Base-by-base conservation (phyloP, 176 grass and related monocot genomes). In the Saccharum spontaneum region DNA sequence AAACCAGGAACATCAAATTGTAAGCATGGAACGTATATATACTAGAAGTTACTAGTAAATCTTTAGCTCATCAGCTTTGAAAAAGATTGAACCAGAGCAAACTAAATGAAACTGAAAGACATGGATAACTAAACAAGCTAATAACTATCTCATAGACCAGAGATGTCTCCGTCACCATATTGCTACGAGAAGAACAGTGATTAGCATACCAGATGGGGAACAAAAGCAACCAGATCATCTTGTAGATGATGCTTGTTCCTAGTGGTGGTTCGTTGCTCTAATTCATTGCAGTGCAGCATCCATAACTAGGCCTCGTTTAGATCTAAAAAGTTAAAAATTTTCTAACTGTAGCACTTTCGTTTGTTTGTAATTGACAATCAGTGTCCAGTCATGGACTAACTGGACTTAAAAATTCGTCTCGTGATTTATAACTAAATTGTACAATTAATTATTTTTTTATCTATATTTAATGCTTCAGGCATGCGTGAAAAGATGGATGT, bases 251-350 rank as follows among this genome's bases (percentile, higher is more conserved):
- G 71, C 71, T 39, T 50, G 82, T 61, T 44, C 54, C 20, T 6
- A 30, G 16, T 22, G 33, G 68, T 67, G 64, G 72, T 82, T 89
- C 68, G 71, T 38, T 82, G 65, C 72, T 82, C 50, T 72, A 82
- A 40, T 40, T 48, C 46, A 48, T 48, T 48, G 46, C 5, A n/a
- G 3, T 73, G 75, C 57, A 64, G 73, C 73, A 67, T 86, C 45
- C 63, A 73, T 46, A 78, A 64, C 78, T n/a, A n/a, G n/a, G n/a
- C n/a, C n/a, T n/a, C n/a, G n/a, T n/a, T n/a, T n/a, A n/a, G n/a
- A n/a, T n/a, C n/a, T n/a, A n/a, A n/a, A n/a, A n/a, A n/a, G n/a
- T n/a, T n/a, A n/a, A n/a, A n/a, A n/a, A n/a, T n/a, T n/a, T n/a
- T n/a, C n/a, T n/a, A n/a, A n/a, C n/a, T n/a, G n/a, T n/a, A n/a